Evolutionary conservation across 495 filamentous ascomycete species (phyloP), one percentile per base, ranked within the genome.

Genomic region (Aspergillus affinis): DNA sequence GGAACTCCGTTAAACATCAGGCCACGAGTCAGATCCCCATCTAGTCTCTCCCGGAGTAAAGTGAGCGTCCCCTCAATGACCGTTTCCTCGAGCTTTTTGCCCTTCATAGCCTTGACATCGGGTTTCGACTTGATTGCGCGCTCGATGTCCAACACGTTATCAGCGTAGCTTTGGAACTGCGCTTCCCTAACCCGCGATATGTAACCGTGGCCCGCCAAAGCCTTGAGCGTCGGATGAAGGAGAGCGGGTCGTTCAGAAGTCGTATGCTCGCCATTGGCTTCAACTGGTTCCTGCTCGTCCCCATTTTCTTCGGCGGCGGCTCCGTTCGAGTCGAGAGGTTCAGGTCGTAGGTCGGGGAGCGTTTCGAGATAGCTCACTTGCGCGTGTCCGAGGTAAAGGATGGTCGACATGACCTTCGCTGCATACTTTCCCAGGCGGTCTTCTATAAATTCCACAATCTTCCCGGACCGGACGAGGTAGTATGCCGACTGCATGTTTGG

Each of bases 341-440:
- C 29, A 3, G 65, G 48, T 57, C 64, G 62, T 26, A 79, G 65
- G 26, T 79, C 73, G 12, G 75, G 73, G n/a, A 78, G 64, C 7
- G 54, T 71, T 59, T 78, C 75, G 18, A 98, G 82, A 62, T 96
- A 86, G 18, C 76, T 77, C 44, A 97, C 80, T 61, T 85, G 83
- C 3, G 86, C 86, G 71, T 96, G 89, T 7, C 94, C 94, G 20
- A 90, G 81, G 41, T 86, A 78, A 30, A 96, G 74, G 12, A 98
- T 82, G 51, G 88, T 86, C 56, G 87, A 81, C 61, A 96, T 80
- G 2, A 97, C 74, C 29, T 82, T 81, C 47, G 86, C 84, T 0
- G 91, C 92, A 67, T 83, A 73, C 7, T 78, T 69, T 13, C 93
- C 93, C 58, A 89, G 85, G 61, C 87, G 81, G 9, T 79, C 82